These are phyloP conservation scores for Taphrina wiesneri DNA, from an alignment of 1,139 yeast genomes.

Conservation along the genomic window DNA sequence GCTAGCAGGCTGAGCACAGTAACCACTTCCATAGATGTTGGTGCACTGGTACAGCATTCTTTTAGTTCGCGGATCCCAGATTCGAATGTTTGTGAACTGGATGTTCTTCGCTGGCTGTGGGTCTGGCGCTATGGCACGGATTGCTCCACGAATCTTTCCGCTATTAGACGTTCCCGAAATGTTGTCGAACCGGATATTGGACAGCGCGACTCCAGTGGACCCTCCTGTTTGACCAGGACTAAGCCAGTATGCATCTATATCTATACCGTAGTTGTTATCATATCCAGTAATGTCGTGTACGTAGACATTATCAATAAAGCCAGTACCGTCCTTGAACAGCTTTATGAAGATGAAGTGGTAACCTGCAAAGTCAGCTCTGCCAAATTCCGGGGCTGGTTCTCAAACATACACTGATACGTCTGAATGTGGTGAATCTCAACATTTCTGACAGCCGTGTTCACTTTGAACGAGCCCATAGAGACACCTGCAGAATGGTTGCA, in stretches of 20 bases:
- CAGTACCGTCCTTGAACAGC: background rate
- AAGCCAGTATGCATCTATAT: slow-evolving; percentile 3
- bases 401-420: slow-evolving; percentile 3
- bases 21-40: slow-evolving; percentile 7
- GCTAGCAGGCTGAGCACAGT: background rate
- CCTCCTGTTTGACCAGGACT: slow-evolving; percentile 6
- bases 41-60: background rate
- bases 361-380: background rate
- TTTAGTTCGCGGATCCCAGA: background rate
- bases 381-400: background rate
- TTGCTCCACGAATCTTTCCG: slow-evolving; percentile 6
- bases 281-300: slow-evolving; percentile 3
- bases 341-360: slow-evolving; percentile 2
- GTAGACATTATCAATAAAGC: background rate
- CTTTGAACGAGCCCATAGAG: slow-evolving; percentile 6
- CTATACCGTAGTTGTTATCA: background rate
- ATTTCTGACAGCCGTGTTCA: background rate
- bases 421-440: background rate
- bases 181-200: slow-evolving; percentile 4
- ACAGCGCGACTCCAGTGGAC: slow-evolving; percentile 4
- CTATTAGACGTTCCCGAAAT: background rate
- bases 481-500: slow-evolving; percentile 4
- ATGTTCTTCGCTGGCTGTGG: background rate
- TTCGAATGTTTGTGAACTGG: background rate
- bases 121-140: background rate